Evolutionary conservation across 495 filamentous ascomycete genomes (phyloP).

Genomic region (Aspergillus conjunctus): DNA sequence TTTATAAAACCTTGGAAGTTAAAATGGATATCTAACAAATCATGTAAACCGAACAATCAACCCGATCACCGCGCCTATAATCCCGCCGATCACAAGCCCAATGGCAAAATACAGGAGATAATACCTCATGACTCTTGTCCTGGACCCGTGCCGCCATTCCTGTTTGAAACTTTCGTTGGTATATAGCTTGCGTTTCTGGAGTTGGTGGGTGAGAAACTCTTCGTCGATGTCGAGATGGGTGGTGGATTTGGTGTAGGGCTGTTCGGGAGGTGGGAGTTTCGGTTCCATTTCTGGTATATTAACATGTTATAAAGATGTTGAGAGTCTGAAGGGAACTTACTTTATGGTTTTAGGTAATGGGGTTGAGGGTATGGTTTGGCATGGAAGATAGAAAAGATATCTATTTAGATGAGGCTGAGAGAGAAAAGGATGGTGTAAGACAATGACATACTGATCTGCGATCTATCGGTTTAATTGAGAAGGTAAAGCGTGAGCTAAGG

Average conservation of each 20-base stretch:
- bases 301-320: background rate
- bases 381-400: too few relatives aligned
- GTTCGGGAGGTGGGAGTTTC: background rate
- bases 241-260: background rate
- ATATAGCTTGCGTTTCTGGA: background rate
- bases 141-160: slow-evolving; percentile 13
- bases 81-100: slow-evolving; percentile 7
- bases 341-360: background rate
- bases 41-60: slow-evolving; percentile 6
- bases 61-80: slow-evolving; percentile 4
- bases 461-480: too few relatives aligned
- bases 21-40: too few relatives aligned
- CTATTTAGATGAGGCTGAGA: too few relatives aligned
- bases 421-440: too few relatives aligned
- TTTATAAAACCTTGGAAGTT: too few relatives aligned
- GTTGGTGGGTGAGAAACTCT: background rate
- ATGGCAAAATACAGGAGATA: slow-evolving; percentile 1
- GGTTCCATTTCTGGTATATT: background rate
- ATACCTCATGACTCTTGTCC: slow-evolving; percentile 5
- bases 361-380: too few relatives aligned
- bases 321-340: background rate
- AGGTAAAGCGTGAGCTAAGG: too few relatives aligned
- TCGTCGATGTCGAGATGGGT: background rate
- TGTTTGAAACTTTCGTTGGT: background rate
- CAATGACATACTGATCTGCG: too few relatives aligned